Conservation (phyloP, 1,284 basidiomycete species). For the Bondarzewia mesenterica region DNA sequence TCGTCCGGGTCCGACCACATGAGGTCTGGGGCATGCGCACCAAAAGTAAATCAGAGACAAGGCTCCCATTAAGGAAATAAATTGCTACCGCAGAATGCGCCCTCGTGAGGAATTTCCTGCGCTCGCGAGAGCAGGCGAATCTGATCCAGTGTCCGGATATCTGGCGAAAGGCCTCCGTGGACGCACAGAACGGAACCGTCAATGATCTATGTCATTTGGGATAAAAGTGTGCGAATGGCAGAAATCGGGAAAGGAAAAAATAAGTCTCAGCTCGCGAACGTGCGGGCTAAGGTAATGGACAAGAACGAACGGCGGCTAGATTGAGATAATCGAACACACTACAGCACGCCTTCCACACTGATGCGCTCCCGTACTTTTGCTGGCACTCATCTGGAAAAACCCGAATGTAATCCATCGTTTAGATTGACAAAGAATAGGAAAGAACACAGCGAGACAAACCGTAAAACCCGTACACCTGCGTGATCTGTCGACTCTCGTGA, state of each 20-base stretch:
- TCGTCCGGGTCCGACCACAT: slow-evolving; percentile 99
- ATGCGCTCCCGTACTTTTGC: slow-evolving; percentile 90
- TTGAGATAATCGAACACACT: slow-evolving; percentile 93
- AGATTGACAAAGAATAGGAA: background rate
- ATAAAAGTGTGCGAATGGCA: too few species aligned
- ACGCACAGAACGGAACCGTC: slow-evolving; percentile 89
- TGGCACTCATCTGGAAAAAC: slow-evolving; percentile 81
- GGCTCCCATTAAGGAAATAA: background rate
- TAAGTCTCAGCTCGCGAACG: too few species aligned
- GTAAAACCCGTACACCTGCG: slow-evolving; percentile 97
- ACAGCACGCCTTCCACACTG: slow-evolving; percentile 95
- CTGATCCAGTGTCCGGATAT: slow-evolving; percentile 88
- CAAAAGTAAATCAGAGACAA: background rate
- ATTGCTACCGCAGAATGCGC: slow-evolving; percentile 86
- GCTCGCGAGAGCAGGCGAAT: slow-evolving; percentile 86
- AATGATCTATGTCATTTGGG: slow-evolving; percentile 59
- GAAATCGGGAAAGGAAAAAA: too few species aligned
- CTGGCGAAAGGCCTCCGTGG: slow-evolving; percentile 88
- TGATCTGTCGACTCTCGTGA: slow-evolving; percentile 94
- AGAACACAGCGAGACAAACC: slow-evolving; percentile 35
- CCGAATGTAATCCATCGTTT: too few species aligned
- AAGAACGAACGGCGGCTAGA: slow-evolving; percentile 75
- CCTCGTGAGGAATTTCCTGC: slow-evolving; percentile 95
- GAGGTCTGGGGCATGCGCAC: slow-evolving; percentile 48
- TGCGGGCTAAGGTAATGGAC: background rate